phyloP scores from a whole-genome alignment of 768 basidiomycete genomes.

The Boletus insuetus region DNA sequence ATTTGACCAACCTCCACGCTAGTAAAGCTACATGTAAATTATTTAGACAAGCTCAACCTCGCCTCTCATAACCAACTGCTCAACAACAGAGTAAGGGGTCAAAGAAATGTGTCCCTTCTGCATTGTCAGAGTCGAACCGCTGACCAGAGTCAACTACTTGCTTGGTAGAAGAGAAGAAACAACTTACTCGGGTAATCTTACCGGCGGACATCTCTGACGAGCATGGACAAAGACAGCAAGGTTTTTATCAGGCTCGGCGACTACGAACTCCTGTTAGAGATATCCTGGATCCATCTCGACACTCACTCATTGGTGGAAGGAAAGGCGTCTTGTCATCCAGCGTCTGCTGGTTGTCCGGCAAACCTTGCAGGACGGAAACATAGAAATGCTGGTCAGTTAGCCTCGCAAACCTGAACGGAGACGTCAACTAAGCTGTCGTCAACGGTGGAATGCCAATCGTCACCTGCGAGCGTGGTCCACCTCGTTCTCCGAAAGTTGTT shows the following conservation, averaged over 20 bases:
- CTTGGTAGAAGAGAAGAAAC: neutral
- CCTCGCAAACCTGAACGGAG: conserved; percentile 58
- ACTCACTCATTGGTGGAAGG: conserved; percentile 73
- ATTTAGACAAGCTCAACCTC: conserved; percentile 73
- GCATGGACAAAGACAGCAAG: conserved; percentile 83
- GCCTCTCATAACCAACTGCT: conserved; percentile 67
- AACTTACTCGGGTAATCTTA: conserved; percentile 67
- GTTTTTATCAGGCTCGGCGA: conserved; percentile 72
- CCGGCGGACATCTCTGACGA: conserved; percentile 61
- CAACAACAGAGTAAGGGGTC: conserved; percentile 71
- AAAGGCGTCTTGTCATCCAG: conserved; percentile 73
- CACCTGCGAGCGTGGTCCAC: conserved; percentile 76
- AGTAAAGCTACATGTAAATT: conserved; percentile 18
- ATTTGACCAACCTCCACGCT: conserved; percentile 4
- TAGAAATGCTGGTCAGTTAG: conserved; percentile 77
- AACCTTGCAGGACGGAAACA: conserved; percentile 74
- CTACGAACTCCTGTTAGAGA: conserved; percentile 40
- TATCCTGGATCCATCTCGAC: neutral
- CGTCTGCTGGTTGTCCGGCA: conserved; percentile 74
- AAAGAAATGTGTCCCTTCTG: conserved; percentile 80
- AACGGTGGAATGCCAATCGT: conserved; percentile 11
- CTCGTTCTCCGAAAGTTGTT: conserved; percentile 79
- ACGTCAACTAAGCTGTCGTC: neutral
- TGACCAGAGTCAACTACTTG: conserved; percentile 23
- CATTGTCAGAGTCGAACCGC: conserved; percentile 73